Percentiles rank a stretch among this genome's conserved stretches.
Evolutionary conservation across 805 yeast species (phyloP).

Genomic region (Barnettozyma siamensis): DNA sequence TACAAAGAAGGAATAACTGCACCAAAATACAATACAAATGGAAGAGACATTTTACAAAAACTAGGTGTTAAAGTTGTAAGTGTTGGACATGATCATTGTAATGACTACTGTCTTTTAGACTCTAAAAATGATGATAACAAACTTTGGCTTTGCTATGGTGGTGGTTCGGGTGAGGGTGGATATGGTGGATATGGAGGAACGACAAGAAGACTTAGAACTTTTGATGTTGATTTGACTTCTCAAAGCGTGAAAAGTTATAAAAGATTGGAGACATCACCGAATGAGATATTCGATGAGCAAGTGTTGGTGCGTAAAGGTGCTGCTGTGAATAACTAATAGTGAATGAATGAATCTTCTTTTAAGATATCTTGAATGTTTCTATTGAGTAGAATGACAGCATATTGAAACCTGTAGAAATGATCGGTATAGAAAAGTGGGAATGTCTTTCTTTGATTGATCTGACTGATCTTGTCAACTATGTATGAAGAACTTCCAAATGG

Average conservation of each 20-base stretch:
- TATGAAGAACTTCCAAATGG: conserved; percentile 36
- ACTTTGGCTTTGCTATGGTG: conserved; percentile 91
- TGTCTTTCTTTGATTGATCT: conserved; percentile 26
- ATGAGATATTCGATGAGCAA: conserved; percentile 37
- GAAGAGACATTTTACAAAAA: conserved; percentile 50
- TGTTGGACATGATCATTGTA: conserved; percentile 95
- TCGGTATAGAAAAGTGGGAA: conserved; percentile 37
- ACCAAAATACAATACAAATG: conserved; percentile 65
- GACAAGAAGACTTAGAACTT: conserved; percentile 71
- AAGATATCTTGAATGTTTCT: conserved; percentile 33
- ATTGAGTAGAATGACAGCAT: conserved; percentile 31
- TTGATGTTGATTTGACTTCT: conserved; percentile 50
- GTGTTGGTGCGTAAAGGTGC: conserved; percentile 27
- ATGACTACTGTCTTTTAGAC: conserved; percentile 78
- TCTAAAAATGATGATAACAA: conserved; percentile 28
- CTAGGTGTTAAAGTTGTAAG: conserved; percentile 68
- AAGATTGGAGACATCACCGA: conserved; percentile 54
- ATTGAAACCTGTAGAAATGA: conserved; percentile 34
- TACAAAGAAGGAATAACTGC: conserved; percentile 73
- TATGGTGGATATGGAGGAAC: conserved; percentile 91
- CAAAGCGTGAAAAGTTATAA: conserved; percentile 61
- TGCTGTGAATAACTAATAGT: conserved; percentile 1
- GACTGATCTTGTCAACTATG: conserved; percentile 32
- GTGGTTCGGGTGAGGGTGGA: conserved; percentile 92
- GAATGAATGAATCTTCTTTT: conserved; percentile 9